phyloP scores from a whole-genome alignment of 148 eudicot species.

The Heliosperma pusillum region DNA sequence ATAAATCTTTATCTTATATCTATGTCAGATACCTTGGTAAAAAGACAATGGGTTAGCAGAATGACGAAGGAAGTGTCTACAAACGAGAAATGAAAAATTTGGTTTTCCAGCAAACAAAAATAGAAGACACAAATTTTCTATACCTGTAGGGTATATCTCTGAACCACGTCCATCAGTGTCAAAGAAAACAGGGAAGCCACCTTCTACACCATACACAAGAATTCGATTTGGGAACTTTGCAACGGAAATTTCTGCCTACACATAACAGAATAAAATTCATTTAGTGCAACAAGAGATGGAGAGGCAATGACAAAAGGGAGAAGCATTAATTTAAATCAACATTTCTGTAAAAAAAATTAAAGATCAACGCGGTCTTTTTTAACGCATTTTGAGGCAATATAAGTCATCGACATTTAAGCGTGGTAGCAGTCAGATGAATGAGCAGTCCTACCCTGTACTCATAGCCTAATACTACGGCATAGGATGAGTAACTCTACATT shows the following conservation, averaged over 20 bases:
- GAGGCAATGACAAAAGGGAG: background rate
- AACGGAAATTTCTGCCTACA: slow-evolving; percentile 67
- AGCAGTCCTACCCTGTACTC: background rate
- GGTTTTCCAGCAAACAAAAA: background rate
- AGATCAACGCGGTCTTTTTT: background rate
- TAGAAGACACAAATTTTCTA: background rate
- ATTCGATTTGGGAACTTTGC: slow-evolving; percentile 79
- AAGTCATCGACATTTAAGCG: background rate
- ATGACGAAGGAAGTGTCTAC: background rate
- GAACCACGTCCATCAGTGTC: slow-evolving; percentile 86
- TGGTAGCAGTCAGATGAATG: background rate
- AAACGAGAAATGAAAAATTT: background rate
- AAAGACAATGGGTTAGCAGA: background rate
- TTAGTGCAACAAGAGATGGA: slow-evolving; percentile 4
- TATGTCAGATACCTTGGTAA: background rate
- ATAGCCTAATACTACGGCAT: background rate
- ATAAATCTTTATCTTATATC: background rate
- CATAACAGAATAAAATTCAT: slow-evolving; percentile 9
- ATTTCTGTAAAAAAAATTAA: background rate
- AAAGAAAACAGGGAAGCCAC: slow-evolving; percentile 73
- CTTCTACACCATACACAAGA: slow-evolving; percentile 80
- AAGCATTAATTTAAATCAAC: background rate
- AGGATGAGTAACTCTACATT: background rate
- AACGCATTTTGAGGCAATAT: background rate
- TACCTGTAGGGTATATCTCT: slow-evolving; percentile 88